phyloP scores from a whole-genome alignment of 2,329 filamentous ascomycete species.

The Microdochium trichocladiopsis region DNA sequence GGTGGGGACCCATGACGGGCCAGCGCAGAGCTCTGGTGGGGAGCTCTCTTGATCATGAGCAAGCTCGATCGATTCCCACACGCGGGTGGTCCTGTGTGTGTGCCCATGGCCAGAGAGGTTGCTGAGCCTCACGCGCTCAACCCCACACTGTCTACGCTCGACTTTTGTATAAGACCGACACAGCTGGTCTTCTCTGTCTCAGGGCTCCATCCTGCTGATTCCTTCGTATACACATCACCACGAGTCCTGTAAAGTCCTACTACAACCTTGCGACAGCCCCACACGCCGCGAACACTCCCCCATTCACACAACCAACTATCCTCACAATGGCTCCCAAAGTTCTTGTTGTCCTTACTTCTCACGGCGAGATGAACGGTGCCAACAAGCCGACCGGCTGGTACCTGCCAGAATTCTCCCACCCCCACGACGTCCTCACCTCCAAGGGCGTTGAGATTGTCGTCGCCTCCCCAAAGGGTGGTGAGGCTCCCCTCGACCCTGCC shows the following conservation, averaged over 20 bases:
- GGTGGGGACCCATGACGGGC: not conserved
- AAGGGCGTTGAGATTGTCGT: conserved; percentile 46
- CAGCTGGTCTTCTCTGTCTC: too few species aligned
- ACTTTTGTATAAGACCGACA: too few species aligned
- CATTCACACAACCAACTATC: not conserved
- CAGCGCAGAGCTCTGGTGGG: not conserved
- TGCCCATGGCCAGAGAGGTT: too few species aligned
- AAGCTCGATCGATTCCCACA: too few species aligned
- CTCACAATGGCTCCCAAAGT: conserved; percentile 48
- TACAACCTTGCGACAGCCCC: too few species aligned
- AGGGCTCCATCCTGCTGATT: too few species aligned
- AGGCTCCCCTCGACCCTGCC: conserved; percentile 51
- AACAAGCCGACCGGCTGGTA: conserved; percentile 63
- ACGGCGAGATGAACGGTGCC: conserved; percentile 39
- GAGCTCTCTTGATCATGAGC: too few species aligned
- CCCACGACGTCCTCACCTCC: conserved; percentile 46
- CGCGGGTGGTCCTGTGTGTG: too few species aligned
- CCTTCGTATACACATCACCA: not conserved
- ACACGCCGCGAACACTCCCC: too few species aligned
- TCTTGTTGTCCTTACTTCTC: conserved; percentile 65
- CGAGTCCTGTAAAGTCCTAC: not conserved
- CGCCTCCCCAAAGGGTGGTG: conserved; percentile 56
- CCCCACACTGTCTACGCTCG: too few species aligned
- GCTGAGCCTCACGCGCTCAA: too few species aligned
- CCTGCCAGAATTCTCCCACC: conserved; percentile 59